Conservation (phyloP, 1,284 basidiomycete species). For the Sanghuangporus sanghuang region DNA sequence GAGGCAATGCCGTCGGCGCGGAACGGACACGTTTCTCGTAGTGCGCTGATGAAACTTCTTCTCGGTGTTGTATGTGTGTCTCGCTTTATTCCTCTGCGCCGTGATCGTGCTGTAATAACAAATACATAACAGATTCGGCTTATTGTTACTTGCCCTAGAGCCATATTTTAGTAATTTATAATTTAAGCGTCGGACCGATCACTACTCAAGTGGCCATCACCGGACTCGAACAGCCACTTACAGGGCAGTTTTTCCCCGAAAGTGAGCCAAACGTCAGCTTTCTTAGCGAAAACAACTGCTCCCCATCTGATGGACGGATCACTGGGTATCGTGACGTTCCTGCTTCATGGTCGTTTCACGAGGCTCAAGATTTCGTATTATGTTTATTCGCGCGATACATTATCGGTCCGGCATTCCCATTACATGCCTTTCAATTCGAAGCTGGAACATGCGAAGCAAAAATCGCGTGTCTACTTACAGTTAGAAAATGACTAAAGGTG, state of each 20-base stretch:
- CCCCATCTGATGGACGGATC: constrained; percentile 7
- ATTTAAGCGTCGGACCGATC: not conserved
- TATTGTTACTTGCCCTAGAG: not conserved
- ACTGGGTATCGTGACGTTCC: not conserved
- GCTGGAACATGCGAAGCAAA: no score
- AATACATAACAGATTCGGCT: not conserved
- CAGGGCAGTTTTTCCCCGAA: not conserved
- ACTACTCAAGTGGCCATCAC: not conserved
- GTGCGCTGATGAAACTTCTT: not conserved
- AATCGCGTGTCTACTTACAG: no score
- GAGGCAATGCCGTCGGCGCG: not conserved
- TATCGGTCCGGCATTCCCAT: not conserved
- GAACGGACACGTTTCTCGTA: not conserved
- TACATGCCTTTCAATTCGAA: no score
- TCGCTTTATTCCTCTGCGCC: not conserved
- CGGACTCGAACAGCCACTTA: not conserved
- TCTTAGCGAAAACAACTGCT: not conserved
- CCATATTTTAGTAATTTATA: constrained; percentile 4
- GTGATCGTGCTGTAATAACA: not conserved
- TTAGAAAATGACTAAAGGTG: no score
- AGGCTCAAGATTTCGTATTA: not conserved
- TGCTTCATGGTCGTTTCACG: not conserved
- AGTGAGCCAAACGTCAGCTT: not conserved
- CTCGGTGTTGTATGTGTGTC: not conserved
- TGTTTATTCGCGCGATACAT: not conserved